Evolutionary conservation across 768 basidiomycete genomes (phyloP), one percentile per base, ranked within the genome.

Genomic region (Suillus subalutaceus): DNA sequence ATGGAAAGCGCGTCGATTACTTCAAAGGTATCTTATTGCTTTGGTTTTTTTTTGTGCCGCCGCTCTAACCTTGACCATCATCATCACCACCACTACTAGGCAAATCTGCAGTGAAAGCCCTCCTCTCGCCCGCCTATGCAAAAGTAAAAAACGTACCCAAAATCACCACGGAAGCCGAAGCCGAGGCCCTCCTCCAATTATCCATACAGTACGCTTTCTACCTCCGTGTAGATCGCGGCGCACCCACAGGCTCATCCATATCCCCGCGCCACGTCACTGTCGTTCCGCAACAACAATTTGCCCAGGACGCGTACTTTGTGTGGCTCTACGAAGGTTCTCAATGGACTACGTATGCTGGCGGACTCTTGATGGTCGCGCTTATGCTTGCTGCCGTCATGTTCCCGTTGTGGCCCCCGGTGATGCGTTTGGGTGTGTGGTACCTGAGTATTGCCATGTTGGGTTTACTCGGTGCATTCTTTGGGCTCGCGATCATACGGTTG

Each of bases 301-400:
- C 81, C n/a, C 80, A 86, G 8, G 88, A 92, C 26, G 89, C 90
- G 60, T 95, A 96, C 80, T 99, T 93, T 77, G 96, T 92, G 37
- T 99, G 97, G 97, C 94, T 99, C 79, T 94, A 96, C 77, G 94
- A 96, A 66, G 93, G 94, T 52, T 93, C 93, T 16, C 96, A 97
- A 73, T 90, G 94, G 88, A 93, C 91, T 71, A 96, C 93, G 8
- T 94, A 97, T 74, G 87, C 94, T 12, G 94, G 95, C 50, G 97
- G 93, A 20, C 82, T 92, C 15, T 88, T 88, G 37, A 96, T 99
- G 93, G 96, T 99, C 66, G 87, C 84, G 50, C 83, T 98, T 74
- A 94, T 99, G 84, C 90, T 99, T 52, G 96, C 92, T 6, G 96
- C 93, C 2, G 96, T 98, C 74, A 97, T 99, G 96, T 99, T 97